Evolutionary conservation across 2,329 filamentous ascomycete genomes (phyloP).

Genomic region (Cyclaneusma minus): DNA sequence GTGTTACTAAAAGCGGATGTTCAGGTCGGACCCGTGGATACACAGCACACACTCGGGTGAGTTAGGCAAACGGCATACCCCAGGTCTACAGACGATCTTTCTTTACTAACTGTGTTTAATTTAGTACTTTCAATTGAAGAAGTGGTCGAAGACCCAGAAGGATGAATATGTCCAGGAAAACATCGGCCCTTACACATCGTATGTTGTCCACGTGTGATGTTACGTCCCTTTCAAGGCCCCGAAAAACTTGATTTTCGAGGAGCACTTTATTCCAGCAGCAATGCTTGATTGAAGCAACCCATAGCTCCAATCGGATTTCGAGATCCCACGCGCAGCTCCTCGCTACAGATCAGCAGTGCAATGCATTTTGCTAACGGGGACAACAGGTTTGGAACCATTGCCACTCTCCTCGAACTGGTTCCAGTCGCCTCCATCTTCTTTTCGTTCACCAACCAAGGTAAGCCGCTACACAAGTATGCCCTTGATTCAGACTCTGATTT

Average conservation of each 20-base stretch:
- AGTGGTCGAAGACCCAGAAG: slow-evolving; percentile 52
- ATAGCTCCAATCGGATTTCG: too few species aligned
- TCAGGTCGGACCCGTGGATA: slow-evolving; percentile 31
- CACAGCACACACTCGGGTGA: slow-evolving; percentile 35
- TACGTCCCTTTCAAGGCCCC: slow-evolving; percentile 3
- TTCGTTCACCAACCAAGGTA: slow-evolving; percentile 72
- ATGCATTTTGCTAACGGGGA: slow-evolving; percentile 4
- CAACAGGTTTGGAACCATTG: slow-evolving; percentile 57
- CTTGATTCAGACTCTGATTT: neutral
- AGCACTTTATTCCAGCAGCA: too few species aligned
- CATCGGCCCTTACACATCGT: slow-evolving; percentile 69
- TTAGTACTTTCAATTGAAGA: slow-evolving; percentile 85
- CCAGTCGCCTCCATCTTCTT: slow-evolving; percentile 74
- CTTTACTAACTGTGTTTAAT: slow-evolving; percentile 8
- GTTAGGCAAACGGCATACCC: slow-evolving; percentile 10
- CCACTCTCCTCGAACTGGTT: slow-evolving; percentile 71
- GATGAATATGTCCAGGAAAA: slow-evolving; percentile 56
- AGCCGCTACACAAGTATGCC: slow-evolving; percentile 7
- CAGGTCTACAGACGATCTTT: neutral
- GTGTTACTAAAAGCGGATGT: slow-evolving; percentile 5
- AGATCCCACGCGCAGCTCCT: slow-evolving; percentile 2
- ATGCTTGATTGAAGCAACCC: too few species aligned
- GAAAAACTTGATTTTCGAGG: too few species aligned
- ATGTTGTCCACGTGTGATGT: slow-evolving; percentile 20
- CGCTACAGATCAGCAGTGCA: slow-evolving; percentile 1